Evolutionary conservation across 495 filamentous ascomycete species (phyloP).

Genomic region (Annulohypoxylon maeteangense): DNA sequence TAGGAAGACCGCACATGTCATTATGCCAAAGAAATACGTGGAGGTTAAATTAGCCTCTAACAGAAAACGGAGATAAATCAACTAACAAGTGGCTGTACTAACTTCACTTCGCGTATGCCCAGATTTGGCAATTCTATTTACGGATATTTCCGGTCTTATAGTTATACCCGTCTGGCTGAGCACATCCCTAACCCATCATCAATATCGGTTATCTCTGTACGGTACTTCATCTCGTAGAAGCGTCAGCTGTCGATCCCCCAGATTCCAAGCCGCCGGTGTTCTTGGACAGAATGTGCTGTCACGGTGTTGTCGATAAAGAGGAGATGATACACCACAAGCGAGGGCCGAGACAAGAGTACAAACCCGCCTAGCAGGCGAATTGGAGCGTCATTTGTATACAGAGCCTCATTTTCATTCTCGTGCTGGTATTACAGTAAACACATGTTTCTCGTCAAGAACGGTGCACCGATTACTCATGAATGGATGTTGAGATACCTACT

Average conservation of each 20-base stretch:
- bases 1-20: background rate
- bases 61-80: background rate
- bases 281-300: background rate
- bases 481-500: background rate
- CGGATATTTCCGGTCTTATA: slow-evolving; percentile 2
- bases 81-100: background rate
- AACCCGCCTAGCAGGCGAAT: background rate
- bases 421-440: background rate
- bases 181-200: background rate
- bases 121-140: slow-evolving; percentile 3
- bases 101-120: background rate
- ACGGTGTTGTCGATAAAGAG: background rate
- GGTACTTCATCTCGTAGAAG: background rate
- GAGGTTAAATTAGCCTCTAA: background rate
- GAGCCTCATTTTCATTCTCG: background rate
- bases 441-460: background rate
- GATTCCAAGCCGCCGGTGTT: background rate
- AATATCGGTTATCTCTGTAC: background rate
- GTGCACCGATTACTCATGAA: background rate
- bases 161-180: background rate
- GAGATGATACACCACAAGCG: too few species aligned
- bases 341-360: background rate
- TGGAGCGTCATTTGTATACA: background rate
- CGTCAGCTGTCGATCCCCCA: background rate
- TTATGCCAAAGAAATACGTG: background rate